Evolutionary conservation across 306 rosid species (phyloP).

Genomic region (Crataegus laevigata): DNA sequence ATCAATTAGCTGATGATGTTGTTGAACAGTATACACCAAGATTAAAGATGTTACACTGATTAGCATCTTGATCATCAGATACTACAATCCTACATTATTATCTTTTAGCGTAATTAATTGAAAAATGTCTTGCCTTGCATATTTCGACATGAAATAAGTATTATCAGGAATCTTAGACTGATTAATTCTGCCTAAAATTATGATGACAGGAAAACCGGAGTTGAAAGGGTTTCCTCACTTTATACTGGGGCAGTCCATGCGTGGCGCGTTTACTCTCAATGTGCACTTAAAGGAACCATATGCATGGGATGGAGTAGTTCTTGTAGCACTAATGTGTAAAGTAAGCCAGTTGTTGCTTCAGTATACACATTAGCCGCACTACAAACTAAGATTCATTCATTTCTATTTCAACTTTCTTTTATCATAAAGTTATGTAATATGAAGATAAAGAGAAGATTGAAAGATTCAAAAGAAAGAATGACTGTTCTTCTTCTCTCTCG

Average conservation of each 20-base stretch:
- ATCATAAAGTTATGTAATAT: not conserved
- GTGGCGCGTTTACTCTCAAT: constrained; percentile 89
- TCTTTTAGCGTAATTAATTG: not conserved
- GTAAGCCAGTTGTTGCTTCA: constrained; percentile 31
- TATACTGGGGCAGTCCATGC: constrained; percentile 88
- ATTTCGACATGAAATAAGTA: not conserved
- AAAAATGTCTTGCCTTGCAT: not conserved
- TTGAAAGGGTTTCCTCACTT: constrained; percentile 57
- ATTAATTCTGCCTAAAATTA: not conserved
- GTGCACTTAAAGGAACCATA: constrained; percentile 70
- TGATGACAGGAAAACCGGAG: constrained; percentile 55
- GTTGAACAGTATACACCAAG: constrained; percentile 58
- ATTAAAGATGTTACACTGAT: constrained; percentile 41
- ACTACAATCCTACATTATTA: not conserved
- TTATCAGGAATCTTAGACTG: not conserved
- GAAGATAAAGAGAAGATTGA: no score
- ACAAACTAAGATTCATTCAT: not conserved
- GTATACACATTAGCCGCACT: not conserved
- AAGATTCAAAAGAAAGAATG: no score
- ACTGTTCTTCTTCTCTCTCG: no score
- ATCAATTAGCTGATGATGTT: constrained; percentile 57
- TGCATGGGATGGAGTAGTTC: constrained; percentile 77
- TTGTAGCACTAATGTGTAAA: constrained; percentile 97
- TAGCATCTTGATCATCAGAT: not conserved
- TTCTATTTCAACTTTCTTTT: not conserved